Evolutionary conservation across 2,329 filamentous ascomycete genomes (phyloP).

Genomic region (Phialemonium atrogriseum): DNA sequence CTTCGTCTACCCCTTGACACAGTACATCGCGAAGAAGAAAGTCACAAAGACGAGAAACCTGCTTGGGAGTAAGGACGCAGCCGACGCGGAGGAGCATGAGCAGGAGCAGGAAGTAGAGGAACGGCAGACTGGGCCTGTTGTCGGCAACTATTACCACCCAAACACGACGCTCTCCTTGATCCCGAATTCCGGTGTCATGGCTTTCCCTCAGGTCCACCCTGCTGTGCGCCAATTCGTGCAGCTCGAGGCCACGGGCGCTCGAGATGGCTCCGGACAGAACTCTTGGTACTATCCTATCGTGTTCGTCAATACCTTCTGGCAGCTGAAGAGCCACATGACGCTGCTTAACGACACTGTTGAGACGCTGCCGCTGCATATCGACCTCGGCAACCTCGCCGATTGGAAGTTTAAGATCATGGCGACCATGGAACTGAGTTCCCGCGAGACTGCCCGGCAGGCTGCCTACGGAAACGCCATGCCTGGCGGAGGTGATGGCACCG

Average conservation of each 20-base stretch:
- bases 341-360: constrained; percentile 84
- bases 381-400: constrained; percentile 69
- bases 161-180: constrained; percentile 88
- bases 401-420: constrained; percentile 90
- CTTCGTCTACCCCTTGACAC: constrained; percentile 77
- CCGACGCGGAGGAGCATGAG: constrained; percentile 40
- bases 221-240: constrained; percentile 70
- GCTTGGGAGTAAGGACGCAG: constrained; percentile 44
- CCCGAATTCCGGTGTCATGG: constrained; percentile 65
- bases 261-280: constrained; percentile 78
- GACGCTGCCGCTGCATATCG: constrained; percentile 72
- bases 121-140: constrained; percentile 53
- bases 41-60: constrained; percentile 79
- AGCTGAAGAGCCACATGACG: constrained; percentile 84
- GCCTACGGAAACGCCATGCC: constrained; percentile 64
- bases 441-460: constrained; percentile 70
- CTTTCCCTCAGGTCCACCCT: constrained; percentile 59
- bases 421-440: constrained; percentile 78
- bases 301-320: constrained; percentile 96
- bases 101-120: constrained; percentile 42
- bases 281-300: constrained; percentile 89
- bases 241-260: constrained; percentile 70
- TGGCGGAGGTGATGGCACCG: constrained; percentile 78
- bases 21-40: constrained; percentile 90
- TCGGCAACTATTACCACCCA: constrained; percentile 86